These are phyloP conservation scores for Raphanus sativus DNA, from an alignment of 345 rosid genomes.

Conservation along the genomic window DNA sequence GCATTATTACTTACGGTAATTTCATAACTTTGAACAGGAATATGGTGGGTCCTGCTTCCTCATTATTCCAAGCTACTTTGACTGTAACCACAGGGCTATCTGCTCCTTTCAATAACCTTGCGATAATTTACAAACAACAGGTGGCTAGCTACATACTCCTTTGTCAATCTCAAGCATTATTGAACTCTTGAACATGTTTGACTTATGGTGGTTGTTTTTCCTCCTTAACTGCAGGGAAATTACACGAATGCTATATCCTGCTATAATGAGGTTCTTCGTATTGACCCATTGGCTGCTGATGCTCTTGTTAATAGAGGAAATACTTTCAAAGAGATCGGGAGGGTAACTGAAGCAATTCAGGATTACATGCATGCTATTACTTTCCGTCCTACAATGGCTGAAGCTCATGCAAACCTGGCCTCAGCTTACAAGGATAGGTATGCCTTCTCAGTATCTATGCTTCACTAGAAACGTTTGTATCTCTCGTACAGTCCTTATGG, in stretches of 20 bases:
- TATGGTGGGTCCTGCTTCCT: constrained; percentile 76
- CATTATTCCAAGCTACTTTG: constrained; percentile 84
- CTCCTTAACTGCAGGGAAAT: constrained; percentile 68
- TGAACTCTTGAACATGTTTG: not conserved
- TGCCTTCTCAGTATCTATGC: not conserved
- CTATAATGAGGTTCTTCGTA: constrained; percentile 94
- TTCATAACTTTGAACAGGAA: constrained; percentile 55
- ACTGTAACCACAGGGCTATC: constrained; percentile 91
- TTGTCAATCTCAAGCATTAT: not conserved
- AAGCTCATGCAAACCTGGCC: constrained; percentile 99
- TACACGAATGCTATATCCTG: constrained; percentile 93
- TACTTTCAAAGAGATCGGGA: constrained; percentile 93
- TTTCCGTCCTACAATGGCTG: constrained; percentile 90
- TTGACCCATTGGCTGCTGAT: constrained; percentile 97
- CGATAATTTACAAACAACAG: constrained; percentile 97
- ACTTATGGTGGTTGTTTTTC: no score
- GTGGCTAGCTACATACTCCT: constrained; percentile 38
- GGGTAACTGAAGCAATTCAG: constrained; percentile 94
- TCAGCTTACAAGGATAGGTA: constrained; percentile 99
- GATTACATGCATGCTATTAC: constrained; percentile 83
- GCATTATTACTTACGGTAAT: not conserved
- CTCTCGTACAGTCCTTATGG: no score
- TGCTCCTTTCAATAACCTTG: constrained; percentile 96
- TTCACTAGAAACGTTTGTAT: no score
- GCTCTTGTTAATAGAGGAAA: constrained; percentile 97